Evolutionary conservation across 768 basidiomycete species (phyloP), one percentile per base, ranked within the genome.

Genomic region (Rhodotorula toruloides): DNA sequence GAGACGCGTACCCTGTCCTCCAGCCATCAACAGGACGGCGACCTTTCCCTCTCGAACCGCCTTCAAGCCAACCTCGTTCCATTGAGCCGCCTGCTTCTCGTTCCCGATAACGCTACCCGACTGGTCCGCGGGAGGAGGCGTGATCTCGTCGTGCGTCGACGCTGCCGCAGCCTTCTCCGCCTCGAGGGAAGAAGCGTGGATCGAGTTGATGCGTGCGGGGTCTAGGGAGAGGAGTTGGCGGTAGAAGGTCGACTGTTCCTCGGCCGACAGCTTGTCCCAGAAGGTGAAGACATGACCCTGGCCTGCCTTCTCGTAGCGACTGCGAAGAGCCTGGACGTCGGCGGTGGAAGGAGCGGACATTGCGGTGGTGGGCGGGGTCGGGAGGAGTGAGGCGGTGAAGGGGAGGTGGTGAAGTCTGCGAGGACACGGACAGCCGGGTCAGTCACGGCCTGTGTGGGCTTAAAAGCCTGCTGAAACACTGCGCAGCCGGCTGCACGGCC

Each of bases 11-110:
- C 96, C 96, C 79, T 99, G 96, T 2, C 96, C 96, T 46, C 96
- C 96, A 13, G 96, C 96, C 89, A 99, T 90, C 72, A 99, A 83
- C 52, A 99, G 82, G 16, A 98, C 93, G n/a, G 87, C 96, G 44
- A 98, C 92, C 73, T 90, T 81, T 67, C 90, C 87, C 42, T 83
- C 78, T 25, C 86, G 83, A 74, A 97, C 85, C 53, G 94, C 92
- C 46, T 84, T 79, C 44, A 98, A 80, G 40, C 96, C 96, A 50
- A 83, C 81, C 19, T 79, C 75, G n/a, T 85, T 81, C 93, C 93
- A 98, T 77, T 85, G 83, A 19, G 77, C 76, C 62, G 83, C 86
- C 76, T 84, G 86, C 64, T 79, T 80, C 31, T 84, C 76, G 37
- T 77, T 76, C 25, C 81, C 81, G 27, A 83, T 78, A 19, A 84